A percentile compares a stretch with the other conserved stretches of the same genome.
These are phyloP conservation scores for Serendipita sp. DNA, from an alignment of 768 basidiomycete genomes.

Conservation along the genomic window DNA sequence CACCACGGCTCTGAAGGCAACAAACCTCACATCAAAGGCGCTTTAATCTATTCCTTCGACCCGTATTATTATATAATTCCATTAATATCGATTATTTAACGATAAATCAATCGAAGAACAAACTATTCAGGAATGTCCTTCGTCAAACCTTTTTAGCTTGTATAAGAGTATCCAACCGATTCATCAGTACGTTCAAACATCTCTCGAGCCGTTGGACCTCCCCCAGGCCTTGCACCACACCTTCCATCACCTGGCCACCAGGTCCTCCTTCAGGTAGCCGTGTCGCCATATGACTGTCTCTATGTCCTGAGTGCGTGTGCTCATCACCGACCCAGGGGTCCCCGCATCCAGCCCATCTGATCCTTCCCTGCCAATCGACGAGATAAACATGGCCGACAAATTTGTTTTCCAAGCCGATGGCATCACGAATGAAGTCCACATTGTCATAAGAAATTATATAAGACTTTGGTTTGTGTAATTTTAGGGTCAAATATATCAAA, in stretches of 20 bases:
- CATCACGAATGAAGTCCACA: slow-evolving; percentile 71
- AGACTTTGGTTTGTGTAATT: slow-evolving; percentile 19
- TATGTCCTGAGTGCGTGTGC: not conserved
- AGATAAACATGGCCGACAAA: slow-evolving; percentile 86
- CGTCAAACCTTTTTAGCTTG: not conserved
- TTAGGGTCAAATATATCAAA: too few species aligned
- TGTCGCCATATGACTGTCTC: not conserved
- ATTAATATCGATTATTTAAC: not conserved
- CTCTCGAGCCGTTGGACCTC: not conserved
- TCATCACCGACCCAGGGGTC: not conserved
- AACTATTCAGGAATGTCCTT: not conserved
- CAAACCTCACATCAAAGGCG: not conserved
- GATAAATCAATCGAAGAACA: not conserved
- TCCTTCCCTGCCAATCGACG: slow-evolving; percentile 65
- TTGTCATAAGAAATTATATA: slow-evolving; percentile 73
- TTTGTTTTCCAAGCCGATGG: slow-evolving; percentile 76
- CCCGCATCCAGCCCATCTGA: slow-evolving; percentile 87
- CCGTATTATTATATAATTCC: not conserved
- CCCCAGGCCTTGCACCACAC: not conserved
- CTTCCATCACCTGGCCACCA: not conserved
- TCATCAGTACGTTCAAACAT: not conserved
- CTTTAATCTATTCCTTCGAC: not conserved
- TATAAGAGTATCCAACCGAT: not conserved
- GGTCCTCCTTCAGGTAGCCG: not conserved
- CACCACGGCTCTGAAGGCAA: not conserved